These are phyloP conservation scores for Laburnicola sp. DNA, from an alignment of 2,329 filamentous ascomycete species.

Conservation along the genomic window DNA sequence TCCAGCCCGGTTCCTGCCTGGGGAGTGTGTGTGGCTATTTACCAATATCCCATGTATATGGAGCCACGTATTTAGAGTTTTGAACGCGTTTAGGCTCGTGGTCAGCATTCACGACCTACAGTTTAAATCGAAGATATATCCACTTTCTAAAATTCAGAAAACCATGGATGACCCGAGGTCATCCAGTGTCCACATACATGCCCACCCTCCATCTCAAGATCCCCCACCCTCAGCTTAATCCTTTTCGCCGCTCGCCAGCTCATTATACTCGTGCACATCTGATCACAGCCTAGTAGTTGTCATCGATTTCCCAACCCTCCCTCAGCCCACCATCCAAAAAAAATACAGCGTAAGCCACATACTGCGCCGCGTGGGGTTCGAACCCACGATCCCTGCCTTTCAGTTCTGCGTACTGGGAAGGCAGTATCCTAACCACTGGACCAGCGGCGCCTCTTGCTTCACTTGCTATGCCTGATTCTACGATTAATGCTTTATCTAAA, in stretches of 20 bases:
- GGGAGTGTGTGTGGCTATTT: background rate
- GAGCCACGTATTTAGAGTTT: too few relatives aligned
- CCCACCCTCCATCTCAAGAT: background rate
- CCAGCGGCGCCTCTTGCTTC: conserved; percentile 31
- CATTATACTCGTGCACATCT: background rate
- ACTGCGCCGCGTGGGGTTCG: conserved; percentile 26
- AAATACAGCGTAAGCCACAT: conserved; percentile 23
- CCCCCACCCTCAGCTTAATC: background rate
- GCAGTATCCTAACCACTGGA: conserved; percentile 47
- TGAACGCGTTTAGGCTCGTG: background rate
- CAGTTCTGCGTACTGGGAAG: conserved; percentile 35
- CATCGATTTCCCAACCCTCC: background rate
- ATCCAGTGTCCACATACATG: too few relatives aligned
- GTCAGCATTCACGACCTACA: too few relatives aligned
- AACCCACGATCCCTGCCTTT: conserved; percentile 28
- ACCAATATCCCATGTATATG: background rate
- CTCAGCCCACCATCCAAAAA: conserved; percentile 2
- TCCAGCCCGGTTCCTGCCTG: too few relatives aligned
- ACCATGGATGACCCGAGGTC: background rate
- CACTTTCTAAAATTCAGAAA: background rate
- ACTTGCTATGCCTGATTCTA: background rate
- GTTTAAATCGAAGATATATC: conserved; percentile 3
- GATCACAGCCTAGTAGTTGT: background rate
- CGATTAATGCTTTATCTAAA: too few relatives aligned
- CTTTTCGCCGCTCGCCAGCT: too few relatives aligned